phyloP scores from a whole-genome alignment of 2,329 filamentous ascomycete species.

The Elsinoe ampelina region DNA sequence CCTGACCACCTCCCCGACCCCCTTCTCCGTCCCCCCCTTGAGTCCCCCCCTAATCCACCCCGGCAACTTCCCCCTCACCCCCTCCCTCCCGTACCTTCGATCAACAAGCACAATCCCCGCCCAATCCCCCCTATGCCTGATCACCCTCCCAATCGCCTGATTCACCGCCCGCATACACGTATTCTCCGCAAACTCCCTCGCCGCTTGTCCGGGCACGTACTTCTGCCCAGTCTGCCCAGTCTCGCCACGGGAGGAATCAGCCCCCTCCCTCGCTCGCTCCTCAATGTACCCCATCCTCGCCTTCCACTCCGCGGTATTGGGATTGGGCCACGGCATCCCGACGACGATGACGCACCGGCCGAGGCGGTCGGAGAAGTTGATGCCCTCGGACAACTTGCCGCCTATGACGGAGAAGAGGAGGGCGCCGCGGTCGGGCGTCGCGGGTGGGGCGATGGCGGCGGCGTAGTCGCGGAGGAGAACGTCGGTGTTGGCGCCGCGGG shows the following conservation, averaged over 20 bases:
- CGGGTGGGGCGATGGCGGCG: constrained; percentile 45
- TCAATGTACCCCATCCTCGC: constrained; percentile 85
- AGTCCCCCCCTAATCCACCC: constrained; percentile 77
- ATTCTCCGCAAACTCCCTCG: constrained; percentile 83
- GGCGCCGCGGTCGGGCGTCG: constrained; percentile 49
- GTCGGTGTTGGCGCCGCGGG: constrained; percentile 50
- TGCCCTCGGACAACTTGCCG: constrained; percentile 91
- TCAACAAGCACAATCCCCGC: constrained; percentile 84
- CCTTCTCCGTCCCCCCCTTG: constrained; percentile 27
- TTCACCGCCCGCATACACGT: constrained; percentile 95
- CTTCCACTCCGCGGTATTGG: constrained; percentile 83
- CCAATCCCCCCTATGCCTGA: constrained; percentile 80
- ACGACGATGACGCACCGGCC: constrained; percentile 87
- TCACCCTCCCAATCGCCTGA: constrained; percentile 88
- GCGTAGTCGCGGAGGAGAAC: constrained; percentile 66
- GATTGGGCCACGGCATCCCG: constrained; percentile 86
- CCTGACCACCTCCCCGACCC: constrained; percentile 28
- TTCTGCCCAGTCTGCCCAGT: constrained; percentile 19
- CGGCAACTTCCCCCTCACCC: constrained; percentile 72
- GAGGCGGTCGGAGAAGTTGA: constrained; percentile 90
- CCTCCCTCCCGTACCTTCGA: constrained; percentile 61
- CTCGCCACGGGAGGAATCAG: neutral
- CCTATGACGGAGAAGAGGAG: constrained; percentile 84
- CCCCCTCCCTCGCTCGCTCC: constrained; percentile 37
- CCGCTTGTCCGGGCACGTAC: constrained; percentile 39